Conservation (phyloP, 352 stramenopile genomes). For the Pythium monospermum region DNA sequence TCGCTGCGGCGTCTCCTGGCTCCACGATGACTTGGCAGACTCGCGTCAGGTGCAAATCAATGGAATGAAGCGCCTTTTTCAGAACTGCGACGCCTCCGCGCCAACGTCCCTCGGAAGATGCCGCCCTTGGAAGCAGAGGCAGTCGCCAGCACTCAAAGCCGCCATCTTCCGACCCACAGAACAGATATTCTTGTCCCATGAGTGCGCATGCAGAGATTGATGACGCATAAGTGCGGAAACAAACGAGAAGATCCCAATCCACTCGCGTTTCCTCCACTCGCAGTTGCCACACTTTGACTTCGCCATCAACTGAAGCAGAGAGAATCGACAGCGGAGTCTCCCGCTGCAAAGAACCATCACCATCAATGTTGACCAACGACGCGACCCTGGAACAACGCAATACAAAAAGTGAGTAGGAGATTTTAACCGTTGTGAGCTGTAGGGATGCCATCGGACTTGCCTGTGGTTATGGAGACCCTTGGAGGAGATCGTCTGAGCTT, state of each 20-base stretch:
- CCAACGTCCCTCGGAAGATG: neutral
- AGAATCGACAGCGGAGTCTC: conserved; percentile 1
- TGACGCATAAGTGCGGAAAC: conserved; percentile 39
- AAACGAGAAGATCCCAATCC: conserved; percentile 35
- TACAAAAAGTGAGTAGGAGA: neutral
- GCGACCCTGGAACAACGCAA: neutral
- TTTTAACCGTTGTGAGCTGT: neutral
- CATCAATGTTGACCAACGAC: too few species aligned
- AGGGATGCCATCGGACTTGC: too few species aligned
- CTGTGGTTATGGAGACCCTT: neutral
- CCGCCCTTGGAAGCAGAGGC: conserved; percentile 8
- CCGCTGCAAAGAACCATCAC: too few species aligned
- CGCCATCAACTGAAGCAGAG: conserved; percentile 32
- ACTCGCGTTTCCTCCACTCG: conserved; percentile 1
- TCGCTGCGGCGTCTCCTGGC: conserved; percentile 10
- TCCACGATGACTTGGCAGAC: conserved; percentile 37
- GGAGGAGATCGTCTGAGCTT: neutral
- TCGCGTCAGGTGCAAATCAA: conserved; percentile 44
- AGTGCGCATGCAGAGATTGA: conserved; percentile 29
- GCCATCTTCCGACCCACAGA: conserved; percentile 45
- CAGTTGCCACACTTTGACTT: conserved; percentile 43
- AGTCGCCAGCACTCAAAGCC: conserved; percentile 52
- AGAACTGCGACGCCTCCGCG: conserved; percentile 31
- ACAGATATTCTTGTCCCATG: conserved; percentile 35
- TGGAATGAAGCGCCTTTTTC: conserved; percentile 34